Percentiles rank a stretch among this genome's conserved stretches.
These are phyloP conservation scores for Aspergillus intermedius DNA, from an alignment of 2,329 filamentous ascomycete genomes.

Conservation along the genomic window DNA sequence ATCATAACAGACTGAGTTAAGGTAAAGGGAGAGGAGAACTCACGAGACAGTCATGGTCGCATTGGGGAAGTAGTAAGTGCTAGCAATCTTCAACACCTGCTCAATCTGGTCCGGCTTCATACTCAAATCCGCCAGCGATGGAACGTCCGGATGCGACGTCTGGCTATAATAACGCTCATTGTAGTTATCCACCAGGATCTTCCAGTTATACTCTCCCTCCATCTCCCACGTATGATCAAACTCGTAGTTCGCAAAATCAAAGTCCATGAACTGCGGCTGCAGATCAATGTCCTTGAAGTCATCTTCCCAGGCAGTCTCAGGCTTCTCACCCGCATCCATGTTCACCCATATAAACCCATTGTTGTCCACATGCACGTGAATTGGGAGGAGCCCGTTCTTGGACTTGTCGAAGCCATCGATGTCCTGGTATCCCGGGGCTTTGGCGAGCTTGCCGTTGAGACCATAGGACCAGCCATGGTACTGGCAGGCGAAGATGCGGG, in stretches of 20 bases:
- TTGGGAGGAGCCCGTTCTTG: slow-evolving; percentile 49
- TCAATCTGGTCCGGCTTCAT: slow-evolving; percentile 44
- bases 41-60: slow-evolving; percentile 28
- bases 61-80: slow-evolving; percentile 32
- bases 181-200: slow-evolving; percentile 57
- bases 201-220: slow-evolving; percentile 55
- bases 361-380: slow-evolving; percentile 49
- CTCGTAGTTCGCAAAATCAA: slow-evolving; percentile 48
- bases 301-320: slow-evolving; percentile 48
- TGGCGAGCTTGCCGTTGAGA: slow-evolving; percentile 51
- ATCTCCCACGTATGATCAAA: slow-evolving; percentile 55
- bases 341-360: slow-evolving; percentile 57
- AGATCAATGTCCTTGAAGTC: slow-evolving; percentile 46
- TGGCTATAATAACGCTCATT: slow-evolving; percentile 41
- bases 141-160: slow-evolving; percentile 17
- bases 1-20: too few relatives aligned
- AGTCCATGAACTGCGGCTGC: slow-evolving; percentile 41
- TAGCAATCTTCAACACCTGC: slow-evolving; percentile 34
- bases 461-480: slow-evolving; percentile 59
- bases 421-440: slow-evolving; percentile 53
- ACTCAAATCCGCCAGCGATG: slow-evolving; percentile 46
- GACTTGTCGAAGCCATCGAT: slow-evolving; percentile 50
- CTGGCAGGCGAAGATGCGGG: slow-evolving; percentile 50
- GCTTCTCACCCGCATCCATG: slow-evolving; percentile 40
- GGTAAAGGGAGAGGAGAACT: slow-evolving; percentile 4